These are phyloP conservation scores for Paracorniculantispora psalliotae DNA, from an alignment of 2,329 filamentous ascomycete genomes.

Conservation along the genomic window DNA sequence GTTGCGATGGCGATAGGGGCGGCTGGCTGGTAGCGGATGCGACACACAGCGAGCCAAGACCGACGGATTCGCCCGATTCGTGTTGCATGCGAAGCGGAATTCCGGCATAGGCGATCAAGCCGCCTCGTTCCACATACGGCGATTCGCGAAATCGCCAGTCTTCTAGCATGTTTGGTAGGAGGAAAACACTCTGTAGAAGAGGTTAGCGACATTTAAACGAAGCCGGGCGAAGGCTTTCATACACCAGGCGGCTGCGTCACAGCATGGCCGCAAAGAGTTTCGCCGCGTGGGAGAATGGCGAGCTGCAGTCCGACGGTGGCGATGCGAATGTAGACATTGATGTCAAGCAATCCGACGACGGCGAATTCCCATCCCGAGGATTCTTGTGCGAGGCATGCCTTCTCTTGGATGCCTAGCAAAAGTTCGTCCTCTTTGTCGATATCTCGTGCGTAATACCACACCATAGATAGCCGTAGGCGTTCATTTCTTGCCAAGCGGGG, in stretches of 20 bases:
- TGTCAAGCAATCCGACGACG: slow-evolving; percentile 39
- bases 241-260: slow-evolving; percentile 31
- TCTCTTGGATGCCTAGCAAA: slow-evolving; percentile 36
- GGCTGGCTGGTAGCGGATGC: slow-evolving; percentile 31
- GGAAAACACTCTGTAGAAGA: slow-evolving; percentile 30
- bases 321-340: slow-evolving; percentile 38
- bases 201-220: background rate
- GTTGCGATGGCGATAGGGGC: slow-evolving; percentile 25
- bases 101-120: slow-evolving; percentile 37
- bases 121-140: slow-evolving; percentile 35
- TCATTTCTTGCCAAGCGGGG: slow-evolving; percentile 24
- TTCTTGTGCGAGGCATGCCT: slow-evolving; percentile 35
- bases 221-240: slow-evolving; percentile 10
- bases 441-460: slow-evolving; percentile 41
- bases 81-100: slow-evolving; percentile 34
- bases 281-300: slow-evolving; percentile 38
- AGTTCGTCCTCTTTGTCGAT: slow-evolving; percentile 36
- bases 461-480: slow-evolving; percentile 27
- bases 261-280: slow-evolving; percentile 41
- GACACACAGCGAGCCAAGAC: slow-evolving; percentile 39
- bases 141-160: slow-evolving; percentile 41
- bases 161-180: slow-evolving; percentile 34
- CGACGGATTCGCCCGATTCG: slow-evolving; percentile 34
- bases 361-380: slow-evolving; percentile 41
- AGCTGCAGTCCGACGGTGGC: slow-evolving; percentile 37